Evolutionary conservation across 2,329 filamentous ascomycete genomes (phyloP).

Genomic region (Diaporthe citrichinensis): DNA sequence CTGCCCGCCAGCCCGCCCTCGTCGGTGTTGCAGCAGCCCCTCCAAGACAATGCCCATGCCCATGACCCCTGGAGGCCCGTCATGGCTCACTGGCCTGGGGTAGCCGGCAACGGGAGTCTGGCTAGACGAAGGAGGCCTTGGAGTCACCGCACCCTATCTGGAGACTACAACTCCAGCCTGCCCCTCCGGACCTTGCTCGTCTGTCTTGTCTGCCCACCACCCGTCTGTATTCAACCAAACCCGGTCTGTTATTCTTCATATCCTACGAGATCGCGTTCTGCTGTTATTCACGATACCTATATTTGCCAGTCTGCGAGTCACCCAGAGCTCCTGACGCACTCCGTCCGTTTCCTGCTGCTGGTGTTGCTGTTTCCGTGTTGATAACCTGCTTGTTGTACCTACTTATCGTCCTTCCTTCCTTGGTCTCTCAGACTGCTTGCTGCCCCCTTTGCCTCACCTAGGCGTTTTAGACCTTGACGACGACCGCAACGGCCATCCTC

Average conservation of each 20-base stretch:
- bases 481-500: slow-evolving; percentile 31
- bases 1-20: slow-evolving; percentile 22
- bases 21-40: slow-evolving; percentile 32
- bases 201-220: background rate
- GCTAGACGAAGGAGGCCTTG: background rate
- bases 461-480: slow-evolving; percentile 33
- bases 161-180: slow-evolving; percentile 17
- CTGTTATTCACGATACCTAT: slow-evolving; percentile 35
- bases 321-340: slow-evolving; percentile 33
- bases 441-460: slow-evolving; percentile 7
- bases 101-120: slow-evolving; percentile 14
- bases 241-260: slow-evolving; percentile 35
- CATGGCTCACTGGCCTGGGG: slow-evolving; percentile 18
- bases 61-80: slow-evolving; percentile 13
- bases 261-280: slow-evolving; percentile 28
- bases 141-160: slow-evolving; percentile 1
- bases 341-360: background rate
- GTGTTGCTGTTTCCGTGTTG: slow-evolving; percentile 16
- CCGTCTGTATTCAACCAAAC: slow-evolving; percentile 23
- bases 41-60: slow-evolving; percentile 22
- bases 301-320: slow-evolving; percentile 16
- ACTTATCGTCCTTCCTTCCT: slow-evolving; percentile 27
- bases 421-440: slow-evolving; percentile 29
- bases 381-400: slow-evolving; percentile 25
- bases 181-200: background rate